Evolutionary conservation across 129 eudicot genomes (phyloP), one percentile per base, ranked within the genome.

Genomic region (Oenanthe sinensis): DNA sequence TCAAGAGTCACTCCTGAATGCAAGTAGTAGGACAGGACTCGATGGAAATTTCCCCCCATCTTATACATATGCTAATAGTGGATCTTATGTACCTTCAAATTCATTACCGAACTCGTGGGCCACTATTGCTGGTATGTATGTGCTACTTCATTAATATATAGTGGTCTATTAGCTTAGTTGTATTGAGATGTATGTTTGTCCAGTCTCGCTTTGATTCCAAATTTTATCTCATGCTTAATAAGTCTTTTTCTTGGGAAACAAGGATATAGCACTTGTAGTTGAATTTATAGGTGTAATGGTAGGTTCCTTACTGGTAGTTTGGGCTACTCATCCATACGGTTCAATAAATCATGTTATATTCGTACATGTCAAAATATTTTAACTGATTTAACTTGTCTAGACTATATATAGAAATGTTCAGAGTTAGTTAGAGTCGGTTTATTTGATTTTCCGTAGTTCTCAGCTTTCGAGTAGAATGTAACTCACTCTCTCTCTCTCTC

Each of bases 31-130:
- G 92, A 86, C 87, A 76, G 90, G 89, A 76, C 90, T 84, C 63
- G 58, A 82, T 70, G 78, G 89, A 48, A 89, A 80, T 82, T 90
- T 85, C 81, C 72, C 71, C 74, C 85, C 85, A 58, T 82, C 97
- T 9, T 91, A 93, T 33, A 97, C 98, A 75, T 96, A 91, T 80
- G 67, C 89, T 47, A 88, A 86, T 72, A 67, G 91, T 30, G 85
- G 91, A 81, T 5, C 42, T 3, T 89, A 88, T 74, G 88, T 87
- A 47, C 96, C 98, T 83, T 75, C 90, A 40, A 88, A 88, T 74
- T 97, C 98, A 8, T 92, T 90, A 55, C 98, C 97, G n/a, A 88
- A 90, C 70, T 96, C 94, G 14, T 95, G 97, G 97, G 44, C 36
- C 48, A 6, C 3, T 17, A 6, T 16, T 52, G 24, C 60, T 17